Evolutionary conservation across 306 rosid species (phyloP).

Genomic region (Potentilla sterilis): DNA sequence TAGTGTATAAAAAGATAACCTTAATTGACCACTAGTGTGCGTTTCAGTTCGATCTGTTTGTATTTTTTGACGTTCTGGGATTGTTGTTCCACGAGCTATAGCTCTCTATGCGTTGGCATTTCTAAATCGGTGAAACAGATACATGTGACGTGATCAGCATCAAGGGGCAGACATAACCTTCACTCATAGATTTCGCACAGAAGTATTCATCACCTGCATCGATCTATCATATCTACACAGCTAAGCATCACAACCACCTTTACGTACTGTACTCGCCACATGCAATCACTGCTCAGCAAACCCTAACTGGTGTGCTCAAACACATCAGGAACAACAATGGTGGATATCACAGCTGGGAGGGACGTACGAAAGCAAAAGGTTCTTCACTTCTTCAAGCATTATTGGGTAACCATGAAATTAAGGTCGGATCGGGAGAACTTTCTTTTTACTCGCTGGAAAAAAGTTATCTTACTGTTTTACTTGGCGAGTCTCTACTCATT

Average conservation of each 20-base stretch:
- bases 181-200: not conserved
- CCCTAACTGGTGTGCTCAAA: not conserved
- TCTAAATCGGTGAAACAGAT: not conserved
- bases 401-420: not conserved
- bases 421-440: not conserved
- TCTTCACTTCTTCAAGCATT: not conserved
- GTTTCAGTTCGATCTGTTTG: not conserved
- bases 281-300: not conserved
- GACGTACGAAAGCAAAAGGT: not conserved
- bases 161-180: not conserved
- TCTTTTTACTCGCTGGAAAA: not conserved
- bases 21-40: not conserved
- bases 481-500: not conserved
- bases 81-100: not conserved
- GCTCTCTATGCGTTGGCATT: not conserved
- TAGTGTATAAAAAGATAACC: not conserved
- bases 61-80: not conserved
- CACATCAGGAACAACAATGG: not conserved
- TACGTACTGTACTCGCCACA: not conserved
- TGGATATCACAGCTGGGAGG: not conserved
- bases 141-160: constrained; percentile 5
- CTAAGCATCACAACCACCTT: not conserved
- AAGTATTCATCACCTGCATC: not conserved
- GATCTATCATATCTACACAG: not conserved
- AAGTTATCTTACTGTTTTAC: not conserved